Evolutionary conservation across 139 green algal species (phyloP), one percentile per base, ranked within the genome.

Genomic region (Coelastrella sp.): DNA sequence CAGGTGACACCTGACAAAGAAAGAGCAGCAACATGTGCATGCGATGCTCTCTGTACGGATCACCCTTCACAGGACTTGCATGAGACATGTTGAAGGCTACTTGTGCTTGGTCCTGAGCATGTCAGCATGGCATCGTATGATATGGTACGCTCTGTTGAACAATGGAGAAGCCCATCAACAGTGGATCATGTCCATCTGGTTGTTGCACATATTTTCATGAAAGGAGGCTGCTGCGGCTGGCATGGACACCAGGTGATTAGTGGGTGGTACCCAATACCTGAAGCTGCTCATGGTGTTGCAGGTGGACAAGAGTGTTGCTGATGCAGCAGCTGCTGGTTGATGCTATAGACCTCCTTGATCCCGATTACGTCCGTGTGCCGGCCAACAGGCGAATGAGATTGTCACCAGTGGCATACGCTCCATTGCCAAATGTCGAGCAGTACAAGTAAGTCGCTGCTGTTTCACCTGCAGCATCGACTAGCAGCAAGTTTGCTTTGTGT

Each of bases 311-410:
- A 0, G 83, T 92, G 63, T 89, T 95, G 32, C 68, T 95, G 74
- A 43, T 95, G 86, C 92, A 95, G 84, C 92, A 95, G 87, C 71
- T 96, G 81, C 82, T 94, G 64, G 89, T 95, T 35, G 93, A 96
- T n/a, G 62, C 92, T 3, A 88, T 94, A 25, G 93, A 96, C 51
- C 57, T 96, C 45, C 87, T 96, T 7, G 93, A 96, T 87, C 93
- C 93, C 2, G 89, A 89, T 17, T 87, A 82, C 27, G 90, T 95
- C 53, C 62, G 92, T 9, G 66, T 94, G 71, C 84, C 86, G 6
- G 53, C 85, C 43, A 74, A 84, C 30, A 76, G 91, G 3, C 84
- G 92, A 63, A 85, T 84, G 25, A 83, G 92, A 27, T 89, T 95
- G 41, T 87, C 88, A 21, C 92, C 92, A 15, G 50, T 92, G 2